Evolutionary conservation across 2,329 filamentous ascomycete genomes (phyloP).

Genomic region (Trichoderma sp.): DNA sequence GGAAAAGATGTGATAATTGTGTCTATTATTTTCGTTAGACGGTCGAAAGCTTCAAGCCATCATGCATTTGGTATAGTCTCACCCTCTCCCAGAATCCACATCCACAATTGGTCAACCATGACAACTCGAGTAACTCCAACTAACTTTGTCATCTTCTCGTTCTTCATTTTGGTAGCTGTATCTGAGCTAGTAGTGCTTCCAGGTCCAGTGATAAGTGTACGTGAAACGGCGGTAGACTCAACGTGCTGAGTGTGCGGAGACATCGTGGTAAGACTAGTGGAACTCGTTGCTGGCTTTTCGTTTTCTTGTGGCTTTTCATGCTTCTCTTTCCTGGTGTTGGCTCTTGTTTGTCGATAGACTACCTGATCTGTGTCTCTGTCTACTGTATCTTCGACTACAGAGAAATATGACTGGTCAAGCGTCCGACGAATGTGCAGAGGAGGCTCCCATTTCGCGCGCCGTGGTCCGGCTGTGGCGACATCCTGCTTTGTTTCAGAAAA

Average conservation of each 20-base stretch:
- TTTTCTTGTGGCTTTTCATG: background rate
- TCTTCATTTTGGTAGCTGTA: background rate
- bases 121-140: background rate
- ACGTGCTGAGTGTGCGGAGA: too few species aligned
- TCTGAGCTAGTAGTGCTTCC: background rate
- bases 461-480: background rate
- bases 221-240: background rate
- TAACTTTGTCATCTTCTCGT: background rate
- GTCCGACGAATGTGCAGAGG: background rate
- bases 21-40: background rate
- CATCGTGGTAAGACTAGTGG: background rate
- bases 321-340: background rate
- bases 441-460: background rate
- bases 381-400: background rate
- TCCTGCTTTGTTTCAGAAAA: background rate
- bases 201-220: background rate
- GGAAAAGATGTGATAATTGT: background rate
- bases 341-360: background rate
- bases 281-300: background rate
- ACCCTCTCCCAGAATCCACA: background rate
- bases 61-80: background rate
- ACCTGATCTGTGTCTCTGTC: background rate
- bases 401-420: background rate
- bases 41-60: background rate
- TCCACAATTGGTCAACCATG: background rate